Evolutionary conservation across 2,329 filamentous ascomycete genomes (phyloP), one percentile per base, ranked within the genome.

Genomic region (Exophiala phaeomuriformis): DNA sequence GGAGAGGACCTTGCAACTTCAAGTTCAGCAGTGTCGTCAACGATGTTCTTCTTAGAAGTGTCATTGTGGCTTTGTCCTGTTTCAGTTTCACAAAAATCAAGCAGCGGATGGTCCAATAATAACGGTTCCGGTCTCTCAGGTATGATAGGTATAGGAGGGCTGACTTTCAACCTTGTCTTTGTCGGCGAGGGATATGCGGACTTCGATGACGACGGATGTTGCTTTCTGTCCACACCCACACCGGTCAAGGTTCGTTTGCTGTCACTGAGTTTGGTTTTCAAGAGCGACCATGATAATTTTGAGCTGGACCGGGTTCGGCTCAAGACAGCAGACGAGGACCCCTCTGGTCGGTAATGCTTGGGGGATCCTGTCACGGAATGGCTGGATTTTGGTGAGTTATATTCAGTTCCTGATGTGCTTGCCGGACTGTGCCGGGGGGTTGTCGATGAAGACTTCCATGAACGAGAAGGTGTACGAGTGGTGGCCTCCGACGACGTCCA

Each of bases 1-100:
- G 19, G 19, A 19, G 19, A 19, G 19, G 19, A 19, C 19, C 19
- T 19, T 19, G 19, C 19, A 1, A 19, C 19, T 19, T 19, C 19
- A 19, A 19, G 19, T 19, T 19, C 19, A 19, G 19, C 19, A 19
- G 33, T 36, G 33, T 36, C 33, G 33, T 36, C 33, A 36, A 36
- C 7, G n/a, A 7, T 36, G 33, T 7, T 36, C 33, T 7, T 36
- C 33, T 36, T 7, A 36, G 33, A n/a, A 7, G n/a, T 36, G n/a
- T 7, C 33, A 36, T 19, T 19, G 19, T 19, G 19, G 19, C 19
- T 19, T 19, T 19, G 19, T 19, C 19, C 19, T 19, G 19, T 19
- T 19, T 19, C 19, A 19, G 19, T 19, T 19, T 19, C 19, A 19
- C 19, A 1, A 19, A 84, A 94, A 67, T 97, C 97, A 64, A 82